Base-by-base conservation (phyloP, 1,139 yeast species). In the Taphrina flavorubra region DNA sequence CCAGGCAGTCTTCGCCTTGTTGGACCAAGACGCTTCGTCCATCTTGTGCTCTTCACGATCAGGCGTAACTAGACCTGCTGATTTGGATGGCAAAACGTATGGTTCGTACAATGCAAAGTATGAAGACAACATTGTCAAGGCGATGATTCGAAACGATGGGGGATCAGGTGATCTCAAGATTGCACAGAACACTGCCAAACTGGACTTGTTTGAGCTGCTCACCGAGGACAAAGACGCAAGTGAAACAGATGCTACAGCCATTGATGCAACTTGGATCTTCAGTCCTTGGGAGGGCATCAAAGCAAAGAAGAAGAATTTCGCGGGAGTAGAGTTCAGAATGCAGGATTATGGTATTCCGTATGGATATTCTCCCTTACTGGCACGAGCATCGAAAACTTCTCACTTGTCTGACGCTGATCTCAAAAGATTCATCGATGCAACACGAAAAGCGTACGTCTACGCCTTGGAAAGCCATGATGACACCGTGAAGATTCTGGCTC, bases 271-370 rank as follows among this genome's bases (percentile, higher is more conserved):
- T 25, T 62, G 59, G 59, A 31, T 51, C 18, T 62, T 51, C 31
- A 20, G 18, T 8, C 46, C 66, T 6, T 62, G 66, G 66, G 66
- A 62, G 16, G 66, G 66, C 34, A 44, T 62, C 42, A 62, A 51
- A 25, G 66, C 59, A 16, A 36, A 49, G 56, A 10, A 13, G 8
- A 18, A 31, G 47, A 39, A 2, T 25, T 51, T 42, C 31, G 20
- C 39, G 6, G 14, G 34, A 10, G 49, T 39, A 18, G 65, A 39
- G 39, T 49, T 61, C 49, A 40, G 20, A 10, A 16, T 40, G 25
- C 31, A n/a, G 16, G 59, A 51, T 7, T 51, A 40, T 51, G 56
- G 56, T 18, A 46, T 60, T 8, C 37, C 51, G 8, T 51, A 51
- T 51, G 59, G 59, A 25, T 62, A 62, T 20, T 51, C 59, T 10